phyloP scores from a whole-genome alignment of 306 rosid species.

The Quercus rubra region DNA sequence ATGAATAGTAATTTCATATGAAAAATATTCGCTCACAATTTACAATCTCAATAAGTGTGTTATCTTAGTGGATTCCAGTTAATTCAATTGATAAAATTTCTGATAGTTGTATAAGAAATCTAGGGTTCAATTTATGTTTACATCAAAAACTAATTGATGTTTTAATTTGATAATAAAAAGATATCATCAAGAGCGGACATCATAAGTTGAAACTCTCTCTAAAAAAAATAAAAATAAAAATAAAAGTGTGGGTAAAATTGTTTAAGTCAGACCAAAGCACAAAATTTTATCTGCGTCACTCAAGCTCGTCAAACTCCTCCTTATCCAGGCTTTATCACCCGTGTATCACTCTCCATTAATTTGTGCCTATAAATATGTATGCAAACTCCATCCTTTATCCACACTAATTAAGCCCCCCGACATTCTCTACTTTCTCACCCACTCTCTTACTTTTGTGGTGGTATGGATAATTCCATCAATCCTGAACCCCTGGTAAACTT shows the following conservation, averaged over 20 bases:
- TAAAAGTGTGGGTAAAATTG: too few relatives aligned
- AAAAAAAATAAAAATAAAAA: too few relatives aligned
- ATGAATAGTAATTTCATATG: too few relatives aligned
- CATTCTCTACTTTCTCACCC: neutral
- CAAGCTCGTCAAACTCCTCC: neutral
- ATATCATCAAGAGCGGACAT: rapidly evolving
- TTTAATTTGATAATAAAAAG: rapidly evolving
- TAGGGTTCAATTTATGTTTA: rapidly evolving
- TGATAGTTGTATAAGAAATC: too few relatives aligned
- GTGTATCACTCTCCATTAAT: neutral
- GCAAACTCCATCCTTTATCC: neutral
- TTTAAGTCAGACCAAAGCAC: too few relatives aligned
- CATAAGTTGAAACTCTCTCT: too few relatives aligned
- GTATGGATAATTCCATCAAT: neutral
- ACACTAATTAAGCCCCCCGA: neutral
- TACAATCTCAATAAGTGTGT: too few relatives aligned
- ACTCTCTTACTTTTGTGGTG: neutral
- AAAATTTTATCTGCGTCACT: neutral
- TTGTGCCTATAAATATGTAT: neutral
- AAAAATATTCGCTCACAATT: too few relatives aligned
- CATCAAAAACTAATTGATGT: too few relatives aligned
- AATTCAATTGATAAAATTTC: rapidly evolving
- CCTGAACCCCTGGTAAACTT: slow-evolving; percentile 46
- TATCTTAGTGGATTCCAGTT: too few relatives aligned
- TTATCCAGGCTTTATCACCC: neutral